These are phyloP conservation scores for Madurella fahalii DNA, from an alignment of 2,329 filamentous ascomycete species.

Conservation along the genomic window DNA sequence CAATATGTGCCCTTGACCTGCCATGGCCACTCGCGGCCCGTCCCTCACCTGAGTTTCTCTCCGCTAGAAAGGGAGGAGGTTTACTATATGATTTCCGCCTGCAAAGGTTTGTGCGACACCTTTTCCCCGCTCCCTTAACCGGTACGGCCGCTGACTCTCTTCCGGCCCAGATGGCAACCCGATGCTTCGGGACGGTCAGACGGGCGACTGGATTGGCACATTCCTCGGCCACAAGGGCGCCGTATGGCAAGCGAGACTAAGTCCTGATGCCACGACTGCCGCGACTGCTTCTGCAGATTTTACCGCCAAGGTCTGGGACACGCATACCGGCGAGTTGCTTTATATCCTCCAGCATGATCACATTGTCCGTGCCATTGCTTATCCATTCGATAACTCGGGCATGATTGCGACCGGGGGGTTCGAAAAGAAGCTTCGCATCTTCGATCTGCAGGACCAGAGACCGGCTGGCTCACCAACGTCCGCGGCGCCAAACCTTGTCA, in stretches of 20 bases:
- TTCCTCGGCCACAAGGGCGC: slow-evolving; percentile 98
- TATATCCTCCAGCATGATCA: slow-evolving; percentile 88
- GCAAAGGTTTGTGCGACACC: slow-evolving; percentile 60
- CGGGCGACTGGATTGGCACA: slow-evolving; percentile 96
- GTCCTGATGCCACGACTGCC: slow-evolving; percentile 79
- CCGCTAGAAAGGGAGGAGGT: slow-evolving; percentile 74
- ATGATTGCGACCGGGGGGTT: slow-evolving; percentile 89
- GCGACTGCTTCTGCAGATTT: slow-evolving; percentile 96
- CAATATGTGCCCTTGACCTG: slow-evolving; percentile 85
- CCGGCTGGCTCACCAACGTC: slow-evolving; percentile 33
- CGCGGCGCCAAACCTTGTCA: slow-evolving; percentile 30
- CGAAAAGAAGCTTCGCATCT: slow-evolving; percentile 95
- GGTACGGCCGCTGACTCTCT: slow-evolving; percentile 20
- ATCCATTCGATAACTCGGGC: slow-evolving; percentile 75
- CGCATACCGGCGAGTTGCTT: slow-evolving; percentile 84
- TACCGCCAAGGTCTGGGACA: slow-evolving; percentile 95
- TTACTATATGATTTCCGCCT: slow-evolving; percentile 90
- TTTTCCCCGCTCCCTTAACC: background rate
- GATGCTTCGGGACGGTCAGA: slow-evolving; percentile 94
- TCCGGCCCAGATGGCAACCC: slow-evolving; percentile 77
- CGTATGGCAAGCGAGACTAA: slow-evolving; percentile 92
- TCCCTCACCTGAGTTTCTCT: slow-evolving; percentile 89
- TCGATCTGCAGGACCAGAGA: slow-evolving; percentile 68
- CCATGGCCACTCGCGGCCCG: slow-evolving; percentile 88
- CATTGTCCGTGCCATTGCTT: slow-evolving; percentile 91